These are phyloP conservation scores for Dictyophora rubrovolvata DNA, from an alignment of 768 basidiomycete species.

Conservation along the genomic window DNA sequence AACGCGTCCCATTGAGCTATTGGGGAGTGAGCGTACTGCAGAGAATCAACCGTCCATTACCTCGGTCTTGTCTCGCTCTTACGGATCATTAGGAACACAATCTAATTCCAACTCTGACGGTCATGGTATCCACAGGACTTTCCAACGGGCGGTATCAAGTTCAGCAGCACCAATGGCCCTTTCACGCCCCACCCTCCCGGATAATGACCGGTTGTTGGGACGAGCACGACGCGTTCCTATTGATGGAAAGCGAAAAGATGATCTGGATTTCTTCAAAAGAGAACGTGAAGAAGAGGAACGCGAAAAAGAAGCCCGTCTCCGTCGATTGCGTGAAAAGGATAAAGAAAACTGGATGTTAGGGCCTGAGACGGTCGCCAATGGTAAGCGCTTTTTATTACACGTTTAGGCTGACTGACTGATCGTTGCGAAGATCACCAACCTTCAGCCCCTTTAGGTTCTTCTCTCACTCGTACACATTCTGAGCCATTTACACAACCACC, in stretches of 20 bases:
- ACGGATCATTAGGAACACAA: conserved; percentile 48
- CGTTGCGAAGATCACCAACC: neutral
- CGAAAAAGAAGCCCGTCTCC: neutral
- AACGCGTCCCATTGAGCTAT: neutral
- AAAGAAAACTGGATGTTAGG: conserved; percentile 8
- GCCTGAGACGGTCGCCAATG: neutral
- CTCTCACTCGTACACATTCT: conserved; percentile 4
- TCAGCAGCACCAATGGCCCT: conserved; percentile 23
- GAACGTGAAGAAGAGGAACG: conserved; percentile 5
- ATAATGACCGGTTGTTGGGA: neutral
- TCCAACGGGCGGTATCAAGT: conserved; percentile 59
- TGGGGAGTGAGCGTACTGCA: conserved; percentile 3
- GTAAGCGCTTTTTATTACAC: conserved; percentile 1
- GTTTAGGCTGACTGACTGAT: neutral
- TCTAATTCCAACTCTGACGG: conserved; percentile 20
- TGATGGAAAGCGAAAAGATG: conserved; percentile 9
- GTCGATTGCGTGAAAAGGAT: conserved; percentile 6
- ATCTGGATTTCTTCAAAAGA: neutral
- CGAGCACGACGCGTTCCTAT: conserved; percentile 9
- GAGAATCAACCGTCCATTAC: conserved; percentile 7
- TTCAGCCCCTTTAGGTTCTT: neutral
- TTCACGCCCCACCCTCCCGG: neutral
- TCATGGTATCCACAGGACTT: conserved; percentile 33
- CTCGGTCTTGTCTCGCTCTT: conserved; percentile 45
- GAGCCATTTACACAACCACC: neutral